phyloP scores from a whole-genome alignment of 2,329 filamentous ascomycete species.

The Ceratocystiopsis sp. region DNA sequence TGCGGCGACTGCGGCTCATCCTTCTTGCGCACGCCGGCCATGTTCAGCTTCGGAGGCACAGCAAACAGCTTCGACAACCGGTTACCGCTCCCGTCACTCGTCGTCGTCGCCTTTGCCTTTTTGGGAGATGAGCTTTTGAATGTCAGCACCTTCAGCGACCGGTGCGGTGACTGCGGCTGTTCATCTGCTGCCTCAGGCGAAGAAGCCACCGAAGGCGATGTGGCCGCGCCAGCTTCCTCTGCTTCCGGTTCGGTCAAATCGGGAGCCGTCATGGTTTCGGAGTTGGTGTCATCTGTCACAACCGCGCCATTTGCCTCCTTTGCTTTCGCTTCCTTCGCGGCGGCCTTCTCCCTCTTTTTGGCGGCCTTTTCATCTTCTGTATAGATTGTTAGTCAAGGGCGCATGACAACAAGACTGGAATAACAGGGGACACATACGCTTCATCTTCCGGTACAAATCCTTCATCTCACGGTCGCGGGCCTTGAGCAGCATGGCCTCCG shows the following conservation, averaged over 20 bases:
- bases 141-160: too few relatives aligned
- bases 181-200: too few relatives aligned
- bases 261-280: background rate
- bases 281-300: slow-evolving; percentile 26
- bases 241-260: background rate
- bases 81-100: too few relatives aligned
- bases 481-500: slow-evolving; percentile 26
- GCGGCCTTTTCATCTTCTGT: slow-evolving; percentile 24
- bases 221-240: too few relatives aligned
- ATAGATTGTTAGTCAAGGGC: background rate
- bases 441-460: slow-evolving; percentile 35
- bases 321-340: slow-evolving; percentile 23
- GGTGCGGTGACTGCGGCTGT: too few relatives aligned
- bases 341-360: slow-evolving; percentile 21
- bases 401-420: background rate
- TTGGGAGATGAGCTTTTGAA: too few relatives aligned
- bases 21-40: too few relatives aligned
- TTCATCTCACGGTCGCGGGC: slow-evolving; percentile 34
- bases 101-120: too few relatives aligned
- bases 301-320: slow-evolving; percentile 16
- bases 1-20: too few relatives aligned
- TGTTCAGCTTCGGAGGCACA: too few relatives aligned
- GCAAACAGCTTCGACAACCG: too few relatives aligned
- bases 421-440: slow-evolving; percentile 29
- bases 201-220: too few relatives aligned